phyloP scores from a whole-genome alignment of 129 eudicot species.

The Ambrosia artemisiifolia region DNA sequence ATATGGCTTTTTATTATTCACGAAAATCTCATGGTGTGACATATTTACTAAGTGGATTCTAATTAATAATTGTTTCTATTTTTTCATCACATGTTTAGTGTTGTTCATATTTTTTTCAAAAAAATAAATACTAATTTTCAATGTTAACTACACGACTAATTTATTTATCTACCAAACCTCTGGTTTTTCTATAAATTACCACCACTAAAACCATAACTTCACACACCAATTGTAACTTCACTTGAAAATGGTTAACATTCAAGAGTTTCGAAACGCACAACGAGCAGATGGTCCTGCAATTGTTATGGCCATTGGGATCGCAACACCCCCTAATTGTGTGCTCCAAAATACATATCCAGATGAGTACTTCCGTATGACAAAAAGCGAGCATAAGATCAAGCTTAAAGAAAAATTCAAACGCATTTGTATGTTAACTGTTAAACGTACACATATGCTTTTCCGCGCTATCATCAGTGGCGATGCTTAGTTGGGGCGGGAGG shows the following conservation, averaged over 20 bases:
- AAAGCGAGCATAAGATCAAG: constrained; percentile 56
- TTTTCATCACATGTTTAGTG: no score
- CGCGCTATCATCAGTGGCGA: no score
- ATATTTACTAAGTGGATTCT: no score
- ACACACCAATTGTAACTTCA: background rate
- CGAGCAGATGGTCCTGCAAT: constrained; percentile 71
- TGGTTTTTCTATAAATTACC: constrained; percentile 15
- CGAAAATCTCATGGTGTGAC: no score
- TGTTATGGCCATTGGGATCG: constrained; percentile 63
- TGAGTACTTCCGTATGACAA: constrained; percentile 61
- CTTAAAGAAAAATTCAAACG: constrained; percentile 62
- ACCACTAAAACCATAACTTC: background rate
- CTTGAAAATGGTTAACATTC: constrained; percentile 43
- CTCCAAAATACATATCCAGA: constrained; percentile 59
- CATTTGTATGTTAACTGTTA: constrained; percentile 56
- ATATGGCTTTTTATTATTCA: no score
- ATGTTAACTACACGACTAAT: no score
- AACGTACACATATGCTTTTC: background rate
- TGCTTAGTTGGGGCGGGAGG: no score
- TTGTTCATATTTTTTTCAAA: no score
- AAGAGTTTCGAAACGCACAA: constrained; percentile 47
- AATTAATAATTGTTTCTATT: no score
- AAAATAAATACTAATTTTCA: no score
- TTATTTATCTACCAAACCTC: constrained; percentile 11
- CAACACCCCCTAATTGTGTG: constrained; percentile 56